These are phyloP conservation scores for Gautieria morchelliformis DNA, from an alignment of 768 basidiomycete genomes.

Conservation along the genomic window DNA sequence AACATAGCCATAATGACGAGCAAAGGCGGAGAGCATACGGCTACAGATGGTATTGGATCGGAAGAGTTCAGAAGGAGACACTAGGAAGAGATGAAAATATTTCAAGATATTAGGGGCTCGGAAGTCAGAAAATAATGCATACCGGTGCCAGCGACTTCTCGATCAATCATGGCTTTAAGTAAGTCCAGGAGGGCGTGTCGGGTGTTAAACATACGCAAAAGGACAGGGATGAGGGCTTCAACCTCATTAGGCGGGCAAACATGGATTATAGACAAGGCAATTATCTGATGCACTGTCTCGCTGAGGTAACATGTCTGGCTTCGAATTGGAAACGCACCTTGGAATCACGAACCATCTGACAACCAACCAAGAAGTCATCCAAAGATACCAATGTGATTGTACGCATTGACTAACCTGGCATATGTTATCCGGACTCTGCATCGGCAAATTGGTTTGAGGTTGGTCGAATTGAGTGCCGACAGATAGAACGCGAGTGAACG, in stretches of 20 bases:
- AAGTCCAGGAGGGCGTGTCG: conserved; percentile 60
- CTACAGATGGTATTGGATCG: conserved; percentile 81
- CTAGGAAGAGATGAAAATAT: not conserved
- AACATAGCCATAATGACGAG: conserved; percentile 79
- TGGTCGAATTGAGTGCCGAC: conserved; percentile 73
- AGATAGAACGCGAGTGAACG: conserved; percentile 72
- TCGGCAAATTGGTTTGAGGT: conserved; percentile 38
- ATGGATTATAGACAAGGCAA: conserved; percentile 73
- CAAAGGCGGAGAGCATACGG: conserved; percentile 79
- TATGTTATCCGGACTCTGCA: conserved; percentile 40
- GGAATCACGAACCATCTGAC: conserved; percentile 60
- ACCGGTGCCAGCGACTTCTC: conserved; percentile 77
- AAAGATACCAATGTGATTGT: not conserved
- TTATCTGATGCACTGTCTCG: conserved; percentile 37
- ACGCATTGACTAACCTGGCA: conserved; percentile 38
- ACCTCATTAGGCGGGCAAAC: conserved; percentile 71
- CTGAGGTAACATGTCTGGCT: conserved; percentile 41
- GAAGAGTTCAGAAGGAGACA: conserved; percentile 39
- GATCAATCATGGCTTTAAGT: conserved; percentile 77
- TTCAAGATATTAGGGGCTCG: not conserved
- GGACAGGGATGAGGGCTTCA: conserved; percentile 64
- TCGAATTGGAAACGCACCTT: conserved; percentile 41
- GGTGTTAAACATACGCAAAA: conserved; percentile 81
- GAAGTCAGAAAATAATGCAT: conserved; percentile 10
- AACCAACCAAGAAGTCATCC: not conserved